A percentile compares a stretch with the other conserved stretches of the same genome.
These are phyloP conservation scores for Phytophthora cryptogea DNA, from an alignment of 352 stramenopile species.

Conservation along the genomic window DNA sequence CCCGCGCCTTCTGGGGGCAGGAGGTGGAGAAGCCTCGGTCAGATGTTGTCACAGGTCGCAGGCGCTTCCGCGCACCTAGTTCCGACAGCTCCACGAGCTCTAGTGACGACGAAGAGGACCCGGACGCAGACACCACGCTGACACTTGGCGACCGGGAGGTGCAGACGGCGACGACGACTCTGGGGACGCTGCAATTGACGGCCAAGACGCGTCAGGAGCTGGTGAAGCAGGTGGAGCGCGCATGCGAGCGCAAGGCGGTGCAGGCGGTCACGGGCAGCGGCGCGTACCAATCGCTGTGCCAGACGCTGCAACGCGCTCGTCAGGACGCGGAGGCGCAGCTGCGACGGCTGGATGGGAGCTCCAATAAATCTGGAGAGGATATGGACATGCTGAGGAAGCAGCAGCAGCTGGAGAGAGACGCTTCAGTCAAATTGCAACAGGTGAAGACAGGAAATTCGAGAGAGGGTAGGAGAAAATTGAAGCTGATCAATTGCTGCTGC, in stretches of 20 bases:
- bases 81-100: conserved; percentile 47
- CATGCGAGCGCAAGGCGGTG: conserved; percentile 66
- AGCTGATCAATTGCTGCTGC: not conserved
- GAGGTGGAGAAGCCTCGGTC: conserved; percentile 2
- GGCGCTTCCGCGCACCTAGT: conserved; percentile 58
- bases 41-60: not conserved
- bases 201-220: conserved; percentile 57
- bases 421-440: conserved; percentile 43
- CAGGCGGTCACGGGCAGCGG: conserved; percentile 53
- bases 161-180: conserved; percentile 9
- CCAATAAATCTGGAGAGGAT: conserved; percentile 3
- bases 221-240: conserved; percentile 60
- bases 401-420: conserved; percentile 42
- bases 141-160: conserved; percentile 17
- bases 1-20: conserved; percentile 8
- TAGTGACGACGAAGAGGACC: conserved; percentile 44
- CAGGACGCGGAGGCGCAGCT: conserved; percentile 57
- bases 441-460: conserved; percentile 11
- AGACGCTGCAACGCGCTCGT: conserved; percentile 61
- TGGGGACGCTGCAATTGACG: conserved; percentile 33
- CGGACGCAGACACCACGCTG: conserved; percentile 18
- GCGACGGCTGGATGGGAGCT: conserved; percentile 17
- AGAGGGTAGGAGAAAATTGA: not conserved
- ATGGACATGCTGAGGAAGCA: conserved; percentile 38
- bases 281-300: conserved; percentile 64